phyloP scores from a whole-genome alignment of 73 alveolate species.

The Blepharisma stoltei region DNA sequence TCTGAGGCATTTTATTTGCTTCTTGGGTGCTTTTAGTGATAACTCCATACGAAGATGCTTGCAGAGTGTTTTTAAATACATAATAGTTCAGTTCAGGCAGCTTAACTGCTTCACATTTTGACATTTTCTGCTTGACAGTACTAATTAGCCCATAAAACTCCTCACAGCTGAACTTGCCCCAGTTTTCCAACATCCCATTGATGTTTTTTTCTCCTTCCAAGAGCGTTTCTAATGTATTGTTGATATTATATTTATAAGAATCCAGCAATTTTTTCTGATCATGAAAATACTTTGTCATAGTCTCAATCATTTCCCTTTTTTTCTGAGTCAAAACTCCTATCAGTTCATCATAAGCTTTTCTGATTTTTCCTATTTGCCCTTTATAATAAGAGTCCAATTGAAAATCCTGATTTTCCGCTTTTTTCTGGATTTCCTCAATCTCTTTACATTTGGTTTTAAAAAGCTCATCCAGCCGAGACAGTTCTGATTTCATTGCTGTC shows the following conservation, averaged over 20 bases:
- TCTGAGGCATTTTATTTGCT: too few species aligned
- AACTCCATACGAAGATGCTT: too few species aligned
- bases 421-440: not conserved
- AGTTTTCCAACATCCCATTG: too few species aligned
- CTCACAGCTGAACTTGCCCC: too few species aligned
- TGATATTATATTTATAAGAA: not conserved
- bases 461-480: not conserved
- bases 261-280: slow-evolving; percentile 15
- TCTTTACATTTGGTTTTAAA: not conserved
- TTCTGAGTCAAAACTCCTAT: not conserved
- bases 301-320: slow-evolving; percentile 16
- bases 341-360: slow-evolving; percentile 14
- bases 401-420: not conserved
- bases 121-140: too few species aligned
- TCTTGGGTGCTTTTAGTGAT: too few species aligned
- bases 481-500: slow-evolving; percentile 8
- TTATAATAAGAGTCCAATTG: not conserved
- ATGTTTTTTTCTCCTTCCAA: too few species aligned
- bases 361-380: not conserved
- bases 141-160: too few species aligned
- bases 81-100: too few species aligned
- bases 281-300: not conserved
- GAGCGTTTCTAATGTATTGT: too few species aligned
- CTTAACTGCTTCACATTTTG: too few species aligned
- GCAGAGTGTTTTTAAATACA: too few species aligned